Evolutionary conservation across 805 yeast genomes (phyloP).

Genomic region (Cyberlindnera saturnus): DNA sequence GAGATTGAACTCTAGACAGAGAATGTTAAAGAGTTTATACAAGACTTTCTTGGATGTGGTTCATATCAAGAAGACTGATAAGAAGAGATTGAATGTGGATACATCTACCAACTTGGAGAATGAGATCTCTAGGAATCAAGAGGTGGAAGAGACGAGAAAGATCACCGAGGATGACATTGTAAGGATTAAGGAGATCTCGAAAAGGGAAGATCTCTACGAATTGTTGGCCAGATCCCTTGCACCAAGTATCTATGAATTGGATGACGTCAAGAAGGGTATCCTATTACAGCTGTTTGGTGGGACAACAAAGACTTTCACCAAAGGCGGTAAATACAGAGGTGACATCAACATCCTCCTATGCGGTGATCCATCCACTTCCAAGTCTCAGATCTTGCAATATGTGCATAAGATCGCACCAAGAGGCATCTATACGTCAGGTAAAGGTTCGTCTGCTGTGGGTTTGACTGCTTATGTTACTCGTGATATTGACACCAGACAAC

Average conservation of each 20-base stretch:
- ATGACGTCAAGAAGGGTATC: constrained; percentile 94
- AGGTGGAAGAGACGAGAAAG: constrained; percentile 70
- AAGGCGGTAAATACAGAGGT: constrained; percentile 95
- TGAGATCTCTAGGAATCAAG: constrained; percentile 49
- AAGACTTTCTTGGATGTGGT: constrained; percentile 94
- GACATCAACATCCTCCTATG: constrained; percentile 87
- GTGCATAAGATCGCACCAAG: constrained; percentile 97
- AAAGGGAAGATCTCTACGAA: constrained; percentile 78
- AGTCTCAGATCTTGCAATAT: constrained; percentile 89
- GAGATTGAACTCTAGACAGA: constrained; percentile 75
- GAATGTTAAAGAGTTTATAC: constrained; percentile 77
- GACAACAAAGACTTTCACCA: constrained; percentile 76
- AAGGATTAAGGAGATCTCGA: constrained; percentile 53
- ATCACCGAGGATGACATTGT: constrained; percentile 65
- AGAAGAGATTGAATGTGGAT: constrained; percentile 76
- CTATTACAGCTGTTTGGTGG: constrained; percentile 93
- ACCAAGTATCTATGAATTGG: constrained; percentile 95
- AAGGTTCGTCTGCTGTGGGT: constrained; percentile 99
- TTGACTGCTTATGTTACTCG: constrained; percentile 94
- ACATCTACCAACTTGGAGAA: constrained; percentile 50
- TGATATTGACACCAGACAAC: constrained; percentile 87
- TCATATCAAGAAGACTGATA: constrained; percentile 83
- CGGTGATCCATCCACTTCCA: constrained; percentile 98
- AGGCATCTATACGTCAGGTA: constrained; percentile 97
- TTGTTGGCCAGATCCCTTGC: constrained; percentile 86